These are phyloP conservation scores for Tricholoma sp. DNA, from an alignment of 768 basidiomycete genomes.

Conservation along the genomic window DNA sequence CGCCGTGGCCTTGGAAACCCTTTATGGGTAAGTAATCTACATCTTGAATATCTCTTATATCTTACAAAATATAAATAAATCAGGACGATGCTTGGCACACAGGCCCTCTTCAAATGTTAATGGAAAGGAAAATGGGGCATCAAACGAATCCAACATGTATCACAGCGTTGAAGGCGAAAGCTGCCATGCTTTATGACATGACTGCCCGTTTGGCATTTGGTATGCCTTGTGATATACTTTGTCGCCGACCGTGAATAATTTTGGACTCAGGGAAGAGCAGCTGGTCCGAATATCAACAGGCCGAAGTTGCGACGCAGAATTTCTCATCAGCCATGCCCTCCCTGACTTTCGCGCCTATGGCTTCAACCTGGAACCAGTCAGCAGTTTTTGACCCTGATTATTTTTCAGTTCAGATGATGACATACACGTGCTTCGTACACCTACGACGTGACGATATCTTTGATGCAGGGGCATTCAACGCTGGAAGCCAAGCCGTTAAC, in stretches of 20 bases:
- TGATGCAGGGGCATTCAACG: slow-evolving; percentile 37
- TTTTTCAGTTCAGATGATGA: too few relatives aligned
- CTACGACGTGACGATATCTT: slow-evolving; percentile 36
- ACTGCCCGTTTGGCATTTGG: slow-evolving; percentile 39
- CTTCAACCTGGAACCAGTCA: too few relatives aligned
- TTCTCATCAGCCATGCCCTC: too few relatives aligned
- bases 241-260: slow-evolving; percentile 12
- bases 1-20: slow-evolving; percentile 40
- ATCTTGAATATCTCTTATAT: background rate
- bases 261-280: slow-evolving; percentile 30
- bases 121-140: slow-evolving; percentile 20
- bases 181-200: slow-evolving; percentile 48
- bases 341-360: too few relatives aligned
- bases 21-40: slow-evolving; percentile 12
- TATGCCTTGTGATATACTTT: slow-evolving; percentile 18
- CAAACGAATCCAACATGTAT: slow-evolving; percentile 21
- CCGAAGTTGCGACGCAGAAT: slow-evolving; percentile 44
- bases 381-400: too few relatives aligned
- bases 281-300: slow-evolving; percentile 25
- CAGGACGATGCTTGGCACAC: slow-evolving; percentile 7
- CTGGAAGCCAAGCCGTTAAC: slow-evolving; percentile 37
- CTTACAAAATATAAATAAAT: slow-evolving; percentile 13
- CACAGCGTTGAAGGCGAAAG: slow-evolving; percentile 45
- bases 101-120: slow-evolving; percentile 21
- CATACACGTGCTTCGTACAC: slow-evolving; percentile 46